Conservation (phyloP, 768 basidiomycete species). For the Mrakia frigida region DNA sequence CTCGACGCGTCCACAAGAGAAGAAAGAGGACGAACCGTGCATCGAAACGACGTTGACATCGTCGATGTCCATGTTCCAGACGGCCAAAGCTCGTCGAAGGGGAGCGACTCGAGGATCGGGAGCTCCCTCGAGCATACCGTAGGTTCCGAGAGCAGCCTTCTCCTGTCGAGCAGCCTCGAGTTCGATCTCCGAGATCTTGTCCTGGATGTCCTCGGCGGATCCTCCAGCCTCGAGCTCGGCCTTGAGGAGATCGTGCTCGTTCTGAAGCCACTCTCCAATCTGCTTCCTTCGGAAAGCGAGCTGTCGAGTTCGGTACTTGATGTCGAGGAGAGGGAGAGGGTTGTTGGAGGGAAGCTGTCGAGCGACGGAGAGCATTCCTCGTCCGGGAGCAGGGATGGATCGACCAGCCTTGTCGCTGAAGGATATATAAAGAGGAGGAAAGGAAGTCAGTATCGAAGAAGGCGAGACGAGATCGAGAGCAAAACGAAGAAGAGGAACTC, state of each 20-base stretch:
- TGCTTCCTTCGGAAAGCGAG: conserved; percentile 91
- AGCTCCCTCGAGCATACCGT: conserved; percentile 86
- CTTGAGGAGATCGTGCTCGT: conserved; percentile 79
- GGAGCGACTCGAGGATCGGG: conserved; percentile 78
- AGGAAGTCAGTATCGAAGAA: background rate
- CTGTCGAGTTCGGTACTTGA: conserved; percentile 87
- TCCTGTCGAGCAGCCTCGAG: conserved; percentile 87
- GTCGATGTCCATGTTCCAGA: conserved; percentile 63
- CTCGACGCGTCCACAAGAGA: background rate
- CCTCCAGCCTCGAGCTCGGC: conserved; percentile 59
- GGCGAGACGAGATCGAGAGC: background rate
- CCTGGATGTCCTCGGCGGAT: conserved; percentile 56
- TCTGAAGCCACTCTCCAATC: conserved; percentile 78
- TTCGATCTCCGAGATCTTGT: conserved; percentile 77
- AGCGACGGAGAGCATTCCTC: conserved; percentile 82
- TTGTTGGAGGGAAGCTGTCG: conserved; percentile 69
- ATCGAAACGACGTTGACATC: conserved; percentile 39
- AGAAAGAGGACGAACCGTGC: conserved; percentile 41
- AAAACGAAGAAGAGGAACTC: conserved; percentile 42
- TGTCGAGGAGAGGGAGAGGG: conserved; percentile 70
- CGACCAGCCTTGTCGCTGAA: conserved; percentile 94
- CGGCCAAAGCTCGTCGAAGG: conserved; percentile 87
- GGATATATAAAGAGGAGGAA: conserved; percentile 28
- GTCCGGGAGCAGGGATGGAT: conserved; percentile 93
- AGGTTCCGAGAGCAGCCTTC: conserved; percentile 83